These are phyloP conservation scores for Effrenium voratum DNA, from an alignment of 73 alveolate genomes.

Conservation along the genomic window DNA sequence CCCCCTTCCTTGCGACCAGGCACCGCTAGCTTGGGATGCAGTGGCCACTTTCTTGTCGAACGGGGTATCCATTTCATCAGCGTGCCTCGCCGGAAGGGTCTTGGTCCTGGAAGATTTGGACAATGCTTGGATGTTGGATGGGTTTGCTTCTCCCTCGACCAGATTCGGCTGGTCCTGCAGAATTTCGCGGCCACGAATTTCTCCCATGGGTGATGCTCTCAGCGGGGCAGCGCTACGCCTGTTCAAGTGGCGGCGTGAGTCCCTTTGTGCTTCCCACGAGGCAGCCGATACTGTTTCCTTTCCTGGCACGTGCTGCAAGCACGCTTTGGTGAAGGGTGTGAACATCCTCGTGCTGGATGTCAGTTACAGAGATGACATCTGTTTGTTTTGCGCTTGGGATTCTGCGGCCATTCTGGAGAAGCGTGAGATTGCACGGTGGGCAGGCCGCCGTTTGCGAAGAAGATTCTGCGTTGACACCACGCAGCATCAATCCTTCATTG, in stretches of 20 bases:
- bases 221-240: slow-evolving; percentile 26
- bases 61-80: not conserved
- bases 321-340: too few relatives aligned
- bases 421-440: too few relatives aligned
- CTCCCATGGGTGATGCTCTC: slow-evolving; percentile 55
- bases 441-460: too few relatives aligned
- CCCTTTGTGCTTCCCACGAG: too few relatives aligned
- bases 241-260: slow-evolving; percentile 6
- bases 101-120: not conserved
- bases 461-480: too few relatives aligned
- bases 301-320: too few relatives aligned
- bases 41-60: not conserved
- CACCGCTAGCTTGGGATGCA: not conserved
- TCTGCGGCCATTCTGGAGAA: too few relatives aligned
- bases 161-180: not conserved
- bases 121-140: not conserved
- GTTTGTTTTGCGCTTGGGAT: too few relatives aligned
- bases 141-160: not conserved
- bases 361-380: too few relatives aligned
- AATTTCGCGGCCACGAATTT: not conserved
- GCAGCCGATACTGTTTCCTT: too few relatives aligned
- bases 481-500: too few relatives aligned
- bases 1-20: slow-evolving; percentile 2
- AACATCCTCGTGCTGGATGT: too few relatives aligned
- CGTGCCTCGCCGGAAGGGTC: not conserved